Base-by-base conservation (phyloP, 352 stramenopile species). In the Pythium folliculosum region DNA sequence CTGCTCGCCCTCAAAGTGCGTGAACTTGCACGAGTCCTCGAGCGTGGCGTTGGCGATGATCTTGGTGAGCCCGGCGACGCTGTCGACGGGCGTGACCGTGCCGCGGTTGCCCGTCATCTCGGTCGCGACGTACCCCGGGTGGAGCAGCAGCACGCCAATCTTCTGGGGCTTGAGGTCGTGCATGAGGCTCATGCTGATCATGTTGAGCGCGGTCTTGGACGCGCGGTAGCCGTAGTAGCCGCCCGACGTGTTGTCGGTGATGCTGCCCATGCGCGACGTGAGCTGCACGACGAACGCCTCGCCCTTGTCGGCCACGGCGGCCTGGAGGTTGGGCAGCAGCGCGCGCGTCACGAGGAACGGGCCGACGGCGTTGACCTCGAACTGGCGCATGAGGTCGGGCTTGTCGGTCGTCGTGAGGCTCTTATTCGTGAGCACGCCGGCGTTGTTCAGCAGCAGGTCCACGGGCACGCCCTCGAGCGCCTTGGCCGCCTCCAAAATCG, bases 181-280 rank as follows among this genome's bases (percentile, higher is more conserved):
- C 16, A 73, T 61, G 27, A 91, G 47, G 30, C 51, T 73, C 55
- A 67, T 71, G 58, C 73, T 86, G 45, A 89, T 54, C 74, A 82
- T 88, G 69, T 95, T 95, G 32, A 90, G 63, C 14, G 83, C 86
- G 1, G 82, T 54, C 62, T 92, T 92, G 38, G 78, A 89, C 48
- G 84, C 77, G 35, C 80, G 71, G 62, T 94, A 92, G 55, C 77
- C 83, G 65, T 90, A 91, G 38, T 71, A 68, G 19, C 64, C 71
- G 27, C 84, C 77, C 32, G 40, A 69, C 58, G 48, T 50, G 57
- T 84, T 88, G 55, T 78, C 73, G 12, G 48, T 50, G 27, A 90
- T 79, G 48, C 80, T 86, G 40, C 82, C 86, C 51, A 86, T 63
- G 7, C 60, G 54, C 8, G 78, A 88, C 32, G 75, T 75, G 19